These are phyloP conservation scores for Puccinia coronata DNA, from an alignment of 1,284 basidiomycete species.

Conservation along the genomic window DNA sequence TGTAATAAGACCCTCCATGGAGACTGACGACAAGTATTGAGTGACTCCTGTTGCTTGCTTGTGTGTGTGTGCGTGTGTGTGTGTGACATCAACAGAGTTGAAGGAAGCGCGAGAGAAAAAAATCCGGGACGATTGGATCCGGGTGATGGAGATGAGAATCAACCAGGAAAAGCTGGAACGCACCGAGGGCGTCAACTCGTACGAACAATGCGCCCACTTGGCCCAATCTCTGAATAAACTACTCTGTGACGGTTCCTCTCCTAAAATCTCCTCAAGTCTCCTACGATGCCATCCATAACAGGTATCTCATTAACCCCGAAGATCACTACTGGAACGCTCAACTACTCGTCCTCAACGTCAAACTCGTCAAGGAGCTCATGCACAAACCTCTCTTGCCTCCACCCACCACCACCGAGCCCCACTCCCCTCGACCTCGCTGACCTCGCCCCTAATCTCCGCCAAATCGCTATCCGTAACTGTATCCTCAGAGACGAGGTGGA, in stretches of 20 bases:
- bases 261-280: conserved; percentile 6
- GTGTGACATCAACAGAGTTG: conserved; percentile 39
- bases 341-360: conserved; percentile 21
- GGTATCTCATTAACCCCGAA: conserved; percentile 7
- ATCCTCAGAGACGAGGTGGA: conserved; percentile 46
- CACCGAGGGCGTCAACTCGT: conserved; percentile 49
- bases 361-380: conserved; percentile 20
- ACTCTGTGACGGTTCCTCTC: no score
- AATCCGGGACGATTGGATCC: conserved; percentile 48
- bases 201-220: conserved; percentile 49
- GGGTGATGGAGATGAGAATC: conserved; percentile 46
- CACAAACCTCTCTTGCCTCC: background rate
- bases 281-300: conserved; percentile 29
- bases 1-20: no score
- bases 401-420: background rate
- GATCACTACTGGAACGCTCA: conserved; percentile 42
- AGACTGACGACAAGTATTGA: no score
- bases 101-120: conserved; percentile 38
- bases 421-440: conserved; percentile 21
- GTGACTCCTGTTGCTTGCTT: no score
- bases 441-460: conserved; percentile 26
- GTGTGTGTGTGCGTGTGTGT: no score
- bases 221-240: conserved; percentile 43
- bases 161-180: conserved; percentile 46
- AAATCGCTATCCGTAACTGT: conserved; percentile 32